Evolutionary conservation across 2,329 filamentous ascomycete species (phyloP).

Genomic region (Trichoderma koningiopsis): DNA sequence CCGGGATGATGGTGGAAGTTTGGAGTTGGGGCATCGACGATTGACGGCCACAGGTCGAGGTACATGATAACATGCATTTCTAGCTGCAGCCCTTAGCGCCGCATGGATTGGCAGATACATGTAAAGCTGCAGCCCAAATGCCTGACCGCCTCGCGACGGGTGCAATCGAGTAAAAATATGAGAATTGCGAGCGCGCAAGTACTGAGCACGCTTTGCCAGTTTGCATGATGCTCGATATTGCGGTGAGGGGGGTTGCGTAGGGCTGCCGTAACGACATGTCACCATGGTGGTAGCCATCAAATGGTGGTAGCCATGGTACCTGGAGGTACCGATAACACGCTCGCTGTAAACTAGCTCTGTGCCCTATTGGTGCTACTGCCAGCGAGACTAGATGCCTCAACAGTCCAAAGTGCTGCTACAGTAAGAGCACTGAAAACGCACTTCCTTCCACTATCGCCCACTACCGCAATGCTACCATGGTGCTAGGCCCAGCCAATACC

Average conservation of each 20-base stretch:
- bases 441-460: neutral
- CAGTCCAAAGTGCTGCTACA: too few relatives aligned
- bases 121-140: neutral
- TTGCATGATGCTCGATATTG: neutral
- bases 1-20: neutral
- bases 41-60: neutral
- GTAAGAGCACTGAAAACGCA: neutral
- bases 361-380: neutral
- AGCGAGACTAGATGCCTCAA: neutral
- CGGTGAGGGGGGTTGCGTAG: neutral
- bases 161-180: neutral
- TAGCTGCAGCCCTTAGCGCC: neutral
- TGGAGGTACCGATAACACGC: neutral
- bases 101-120: neutral
- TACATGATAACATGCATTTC: neutral
- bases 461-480: neutral
- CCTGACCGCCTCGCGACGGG: slow-evolving; percentile 9
- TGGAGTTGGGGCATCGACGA: neutral
- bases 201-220: neutral
- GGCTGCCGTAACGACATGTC: neutral
- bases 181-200: neutral
- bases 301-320: neutral
- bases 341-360: neutral
- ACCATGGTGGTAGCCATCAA: neutral
- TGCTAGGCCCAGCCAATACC: neutral